Base-by-base conservation (phyloP, 768 basidiomycete species). In the Trametes cinnabarina region DNA sequence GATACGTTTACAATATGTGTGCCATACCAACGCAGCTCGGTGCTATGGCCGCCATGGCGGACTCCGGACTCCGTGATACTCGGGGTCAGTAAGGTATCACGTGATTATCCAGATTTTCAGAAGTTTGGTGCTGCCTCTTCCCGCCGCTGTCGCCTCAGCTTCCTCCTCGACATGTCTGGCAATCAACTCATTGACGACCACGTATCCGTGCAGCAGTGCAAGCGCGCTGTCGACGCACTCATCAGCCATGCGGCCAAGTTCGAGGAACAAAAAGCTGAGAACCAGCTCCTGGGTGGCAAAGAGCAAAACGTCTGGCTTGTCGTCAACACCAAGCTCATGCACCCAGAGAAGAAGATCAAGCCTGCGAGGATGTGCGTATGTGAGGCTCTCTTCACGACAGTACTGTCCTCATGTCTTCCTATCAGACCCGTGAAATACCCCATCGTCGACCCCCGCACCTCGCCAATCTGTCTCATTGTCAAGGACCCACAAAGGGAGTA, bases 401-500 rank as follows among this genome's bases (percentile, higher is more conserved):
- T 28, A 10, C 8, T 40, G 3, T 32, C 55, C 55, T 57, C 12
- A 28, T 47, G 51, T 41, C 5, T 3, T 12, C 4, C 14, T 1
- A 11, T 0, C 65, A 87, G 93, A 57, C 86, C 89, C 5, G 79
- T 99, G 43, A 83, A 82, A 37, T 81, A 97, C 69, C 90, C 90
- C 30, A 73, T 92, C 60, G 83, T 92, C 67, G 94, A 92, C 77
- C 96, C 89, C 12, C 85, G 90, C 49, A 85, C 81, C 14, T 85
- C 84, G 6, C 73, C 88, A 10, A 80, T 99, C 49, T 98, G 95
- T 72, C 79, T 99, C 49, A 88, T 99, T 72, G 90, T 90, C 49
- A 98, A 98, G 74, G 92, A 96, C 71, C 96, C 96, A 1, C 96
- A 98, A 66, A 79, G 96, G 43, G 82, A 93, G 69, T 99, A 98